Evolutionary conservation across 164 flowering plant genomes (phyloP).

Genomic region (Magnolia changhungtana): DNA sequence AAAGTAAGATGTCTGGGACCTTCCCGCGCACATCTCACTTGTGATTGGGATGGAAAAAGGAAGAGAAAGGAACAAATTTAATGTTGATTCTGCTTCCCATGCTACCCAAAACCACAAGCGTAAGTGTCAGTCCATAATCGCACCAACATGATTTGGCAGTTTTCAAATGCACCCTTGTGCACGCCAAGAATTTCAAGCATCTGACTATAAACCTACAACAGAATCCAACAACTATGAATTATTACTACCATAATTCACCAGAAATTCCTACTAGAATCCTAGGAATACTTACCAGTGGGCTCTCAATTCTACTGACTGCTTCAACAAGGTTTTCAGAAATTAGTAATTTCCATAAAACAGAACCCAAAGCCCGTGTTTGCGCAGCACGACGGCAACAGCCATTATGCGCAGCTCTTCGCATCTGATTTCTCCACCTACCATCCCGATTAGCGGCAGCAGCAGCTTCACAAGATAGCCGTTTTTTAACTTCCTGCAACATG

Average conservation of each 20-base stretch:
- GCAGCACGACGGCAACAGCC: conserved; percentile 98
- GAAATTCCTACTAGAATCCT: background rate
- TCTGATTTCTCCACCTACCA: conserved; percentile 98
- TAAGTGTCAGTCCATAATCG: too few relatives aligned
- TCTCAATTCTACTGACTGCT: conserved; percentile 56
- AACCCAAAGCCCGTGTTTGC: conserved; percentile 64
- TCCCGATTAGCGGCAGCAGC: conserved; percentile 76
- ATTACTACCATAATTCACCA: conserved; percentile 3
- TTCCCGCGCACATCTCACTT: background rate
- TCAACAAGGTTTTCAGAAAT: conserved; percentile 71
- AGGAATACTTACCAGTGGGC: conserved; percentile 56
- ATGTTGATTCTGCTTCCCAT: background rate
- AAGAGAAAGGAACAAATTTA: background rate
- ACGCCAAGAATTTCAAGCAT: background rate
- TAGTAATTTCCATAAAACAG: conserved; percentile 81
- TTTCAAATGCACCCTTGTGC: background rate
- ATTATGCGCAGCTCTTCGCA: conserved; percentile 90
- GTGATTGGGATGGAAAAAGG: background rate
- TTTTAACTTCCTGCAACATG: conserved; percentile 73
- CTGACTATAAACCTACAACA: background rate
- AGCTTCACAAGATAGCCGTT: conserved; percentile 74
- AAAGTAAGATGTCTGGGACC: background rate
- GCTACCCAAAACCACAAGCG: too few relatives aligned
- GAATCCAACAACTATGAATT: background rate
- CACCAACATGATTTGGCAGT: background rate